Evolutionary conservation across 768 basidiomycete species (phyloP).

Genomic region (Cubamyces sp.): DNA sequence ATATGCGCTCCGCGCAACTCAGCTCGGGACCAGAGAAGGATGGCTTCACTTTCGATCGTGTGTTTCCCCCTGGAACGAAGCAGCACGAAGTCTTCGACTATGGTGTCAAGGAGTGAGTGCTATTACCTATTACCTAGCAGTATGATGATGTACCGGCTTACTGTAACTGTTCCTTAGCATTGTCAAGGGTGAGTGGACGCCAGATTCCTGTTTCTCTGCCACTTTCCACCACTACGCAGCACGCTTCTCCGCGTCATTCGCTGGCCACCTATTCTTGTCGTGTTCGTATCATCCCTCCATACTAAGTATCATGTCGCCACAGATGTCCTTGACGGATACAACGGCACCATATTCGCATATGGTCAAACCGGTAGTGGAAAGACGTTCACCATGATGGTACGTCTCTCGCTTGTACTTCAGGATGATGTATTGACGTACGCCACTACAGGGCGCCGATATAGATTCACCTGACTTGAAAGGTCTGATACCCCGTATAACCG

Average conservation of each 20-base stretch:
- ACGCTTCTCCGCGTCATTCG: too few relatives aligned
- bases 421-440: slow-evolving; percentile 19
- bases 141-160: slow-evolving; percentile 57
- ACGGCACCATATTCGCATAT: slow-evolving; percentile 92
- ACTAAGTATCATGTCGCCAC: slow-evolving; percentile 9
- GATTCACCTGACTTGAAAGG: slow-evolving; percentile 92
- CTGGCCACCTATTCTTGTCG: too few relatives aligned
- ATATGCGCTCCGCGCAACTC: slow-evolving; percentile 70
- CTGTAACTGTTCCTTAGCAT: background rate
- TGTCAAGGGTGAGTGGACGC: background rate
- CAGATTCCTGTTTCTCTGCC: background rate
- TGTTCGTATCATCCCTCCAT: background rate
- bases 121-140: slow-evolving; percentile 50
- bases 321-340: slow-evolving; percentile 99
- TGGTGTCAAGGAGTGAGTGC: slow-evolving; percentile 93
- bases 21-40: slow-evolving; percentile 90
- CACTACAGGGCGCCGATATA: slow-evolving; percentile 89
- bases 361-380: slow-evolving; percentile 89
- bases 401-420: slow-evolving; percentile 27
- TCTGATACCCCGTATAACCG: slow-evolving; percentile 96
- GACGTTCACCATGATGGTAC: slow-evolving; percentile 98
- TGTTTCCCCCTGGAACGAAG: slow-evolving; percentile 89
- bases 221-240: background rate
- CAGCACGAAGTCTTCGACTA: slow-evolving; percentile 98
- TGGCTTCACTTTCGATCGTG: slow-evolving; percentile 97